phyloP scores from a whole-genome alignment of 2,329 filamentous ascomycete genomes.

The Massarina eburnea region DNA sequence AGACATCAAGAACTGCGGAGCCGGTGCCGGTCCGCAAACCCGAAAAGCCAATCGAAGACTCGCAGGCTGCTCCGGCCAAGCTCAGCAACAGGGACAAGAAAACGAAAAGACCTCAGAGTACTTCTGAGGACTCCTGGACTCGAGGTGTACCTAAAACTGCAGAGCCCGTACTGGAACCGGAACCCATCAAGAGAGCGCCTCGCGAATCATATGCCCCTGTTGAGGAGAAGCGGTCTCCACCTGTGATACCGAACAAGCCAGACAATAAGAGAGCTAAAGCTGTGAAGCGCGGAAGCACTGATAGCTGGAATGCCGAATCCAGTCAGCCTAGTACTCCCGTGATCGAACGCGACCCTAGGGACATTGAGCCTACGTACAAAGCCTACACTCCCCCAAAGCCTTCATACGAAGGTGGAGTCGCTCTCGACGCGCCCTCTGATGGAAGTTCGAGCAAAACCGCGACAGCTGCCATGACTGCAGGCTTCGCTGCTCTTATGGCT shows the following conservation, averaged over 20 bases:
- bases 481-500: conserved; percentile 37
- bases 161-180: conserved; percentile 2
- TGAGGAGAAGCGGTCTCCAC: conserved; percentile 18
- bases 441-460: conserved; percentile 16
- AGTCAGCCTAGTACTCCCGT: conserved; percentile 26
- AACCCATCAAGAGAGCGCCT: background rate
- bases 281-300: conserved; percentile 29
- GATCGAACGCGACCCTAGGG: conserved; percentile 34
- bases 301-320: conserved; percentile 34
- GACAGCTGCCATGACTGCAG: conserved; percentile 31
- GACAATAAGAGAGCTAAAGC: conserved; percentile 38
- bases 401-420: conserved; percentile 6
- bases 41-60: conserved; percentile 33
- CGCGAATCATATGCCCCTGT: conserved; percentile 22
- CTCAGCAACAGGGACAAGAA: conserved; percentile 28
- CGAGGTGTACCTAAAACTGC: conserved; percentile 2
- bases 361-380: conserved; percentile 10
- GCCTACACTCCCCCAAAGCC: conserved; percentile 5
- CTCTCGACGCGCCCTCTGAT: conserved; percentile 9
- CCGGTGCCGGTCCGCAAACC: conserved; percentile 11
- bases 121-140: background rate
- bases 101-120: conserved; percentile 7
- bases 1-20: background rate
- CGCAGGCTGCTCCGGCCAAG: conserved; percentile 15
- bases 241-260: conserved; percentile 42